phyloP scores from a whole-genome alignment of 1,284 basidiomycete genomes.

The Bjerkandera adusta region DNA sequence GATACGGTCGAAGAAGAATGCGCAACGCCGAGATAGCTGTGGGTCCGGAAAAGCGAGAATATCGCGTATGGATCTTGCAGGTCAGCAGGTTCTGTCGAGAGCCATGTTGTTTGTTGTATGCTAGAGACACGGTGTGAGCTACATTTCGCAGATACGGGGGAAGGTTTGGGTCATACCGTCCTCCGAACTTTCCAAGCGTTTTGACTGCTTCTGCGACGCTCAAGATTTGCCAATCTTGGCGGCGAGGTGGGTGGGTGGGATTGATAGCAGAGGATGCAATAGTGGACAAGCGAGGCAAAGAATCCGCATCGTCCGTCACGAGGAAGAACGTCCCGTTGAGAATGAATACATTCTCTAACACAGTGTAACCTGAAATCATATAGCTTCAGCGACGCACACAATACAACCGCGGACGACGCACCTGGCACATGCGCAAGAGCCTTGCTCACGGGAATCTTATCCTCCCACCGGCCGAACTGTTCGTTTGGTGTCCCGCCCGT shows the following conservation, averaged over 20 bases:
- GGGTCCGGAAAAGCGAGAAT: slow-evolving; percentile 77
- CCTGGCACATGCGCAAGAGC: slow-evolving; percentile 61
- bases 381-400: not conserved
- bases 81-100: slow-evolving; percentile 26
- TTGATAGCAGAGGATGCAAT: slow-evolving; percentile 46
- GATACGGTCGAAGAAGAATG: slow-evolving; percentile 19
- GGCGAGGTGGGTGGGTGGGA: slow-evolving; percentile 42
- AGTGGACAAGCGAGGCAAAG: slow-evolving; percentile 46
- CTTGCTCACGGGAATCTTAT: slow-evolving; percentile 47
- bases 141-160: not conserved
- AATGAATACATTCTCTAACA: slow-evolving; percentile 74
- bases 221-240: slow-evolving; percentile 55
- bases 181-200: slow-evolving; percentile 29
- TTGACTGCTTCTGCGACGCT: slow-evolving; percentile 22
- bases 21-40: slow-evolving; percentile 58
- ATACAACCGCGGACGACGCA: slow-evolving; percentile 27
- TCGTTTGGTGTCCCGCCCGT: slow-evolving; percentile 41
- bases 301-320: slow-evolving; percentile 52
- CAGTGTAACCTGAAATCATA: slow-evolving; percentile 63
- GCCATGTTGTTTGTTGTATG: slow-evolving; percentile 28
- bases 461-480: slow-evolving; percentile 51
- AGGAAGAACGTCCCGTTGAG: slow-evolving; percentile 69
- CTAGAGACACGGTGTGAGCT: slow-evolving; percentile 18
- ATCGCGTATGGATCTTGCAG: slow-evolving; percentile 67
- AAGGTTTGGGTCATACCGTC: slow-evolving; percentile 25